Evolutionary conservation across 1,139 yeast species (phyloP), one percentile per base, ranked within the genome.

Genomic region (Petasospora rhodanensis): DNA sequence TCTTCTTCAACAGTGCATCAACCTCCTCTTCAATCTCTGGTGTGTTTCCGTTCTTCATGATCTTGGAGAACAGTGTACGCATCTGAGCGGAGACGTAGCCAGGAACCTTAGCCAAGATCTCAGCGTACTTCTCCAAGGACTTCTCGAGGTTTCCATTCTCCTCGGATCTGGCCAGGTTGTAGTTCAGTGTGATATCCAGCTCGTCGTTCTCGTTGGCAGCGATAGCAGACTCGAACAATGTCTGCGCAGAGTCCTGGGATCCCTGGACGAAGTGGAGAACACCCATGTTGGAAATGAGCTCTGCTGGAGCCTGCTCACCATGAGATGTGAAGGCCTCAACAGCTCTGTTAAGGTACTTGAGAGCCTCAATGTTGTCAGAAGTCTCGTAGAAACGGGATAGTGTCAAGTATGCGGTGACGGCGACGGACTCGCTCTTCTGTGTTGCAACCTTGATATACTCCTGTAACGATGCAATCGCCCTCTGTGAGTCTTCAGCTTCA

Each of bases 221-320:
- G 0, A 34, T 27, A 6, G 91, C 86, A 29, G 57, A 52, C 38
- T 70, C 63, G 51, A 84, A 81, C 35, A 62, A 61, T 10, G 64
- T 55, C 22, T 61, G 58, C 0, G 82, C 74, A 18, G 67, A 64
- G 4, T 70, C 77, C 36, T 59, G 64, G 47, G 80, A 76, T 27
- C 76, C 79, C 43, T 73, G 76, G 41, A 78, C 65, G 52, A 84
- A 83, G 42, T 85, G 76, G 57, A 86, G 76, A 8, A 86, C 95
- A 28, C 95, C 98, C 47, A 87, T 67, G 50, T 91, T 91, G 56
- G 87, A 89, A 51, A 78, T 69, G 14, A 87, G 64, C 47, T 81
- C 85, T 36, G 79, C 65, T 2, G 89, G 84, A 3, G 79, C 71
- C 18, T 66, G 66, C 27, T 61, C 61, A 12, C 70, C 62, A 41